A percentile compares a stretch with the other conserved stretches of the same genome.
Conservation (phyloP, 441 rosid species). For the Gossypium schwendimanii region DNA sequence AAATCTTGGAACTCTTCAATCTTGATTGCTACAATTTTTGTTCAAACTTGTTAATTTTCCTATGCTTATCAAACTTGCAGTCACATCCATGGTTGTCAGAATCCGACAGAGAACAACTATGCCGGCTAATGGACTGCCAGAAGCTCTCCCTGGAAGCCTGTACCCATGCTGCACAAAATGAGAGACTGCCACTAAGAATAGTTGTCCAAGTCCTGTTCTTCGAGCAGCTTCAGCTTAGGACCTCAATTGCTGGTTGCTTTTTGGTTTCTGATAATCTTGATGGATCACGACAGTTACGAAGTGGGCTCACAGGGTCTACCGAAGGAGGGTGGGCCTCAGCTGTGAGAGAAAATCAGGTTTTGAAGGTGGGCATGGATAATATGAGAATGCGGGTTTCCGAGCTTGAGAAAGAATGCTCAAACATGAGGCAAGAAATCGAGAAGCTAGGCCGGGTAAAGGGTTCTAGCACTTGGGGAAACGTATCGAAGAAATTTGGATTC, state of each 20-base stretch:
- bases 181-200: conserved; percentile 81
- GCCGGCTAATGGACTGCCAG: conserved; percentile 89
- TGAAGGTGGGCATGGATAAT: conserved; percentile 95
- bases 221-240: conserved; percentile 95
- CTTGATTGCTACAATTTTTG: neutral
- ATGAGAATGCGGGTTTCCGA: conserved; percentile 89
- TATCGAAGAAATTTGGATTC: conserved; percentile 78
- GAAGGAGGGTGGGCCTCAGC: conserved; percentile 96
- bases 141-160: conserved; percentile 97
- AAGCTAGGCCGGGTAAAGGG: conserved; percentile 59
- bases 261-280: conserved; percentile 89
- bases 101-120: conserved; percentile 81
- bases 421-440: conserved; percentile 92
- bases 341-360: conserved; percentile 88
- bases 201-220: conserved; percentile 95
- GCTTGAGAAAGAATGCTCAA: conserved; percentile 85
- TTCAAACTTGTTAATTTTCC: conserved; percentile 10
- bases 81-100: conserved; percentile 92
- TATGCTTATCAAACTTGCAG: conserved; percentile 38
- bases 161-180: conserved; percentile 98
- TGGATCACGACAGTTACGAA: conserved; percentile 78
- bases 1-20: neutral
- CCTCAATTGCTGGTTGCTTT: conserved; percentile 91
- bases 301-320: conserved; percentile 57
- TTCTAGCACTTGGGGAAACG: conserved; percentile 53